phyloP scores from a whole-genome alignment of 768 basidiomycete species.

The Panaeolus papilionaceus region DNA sequence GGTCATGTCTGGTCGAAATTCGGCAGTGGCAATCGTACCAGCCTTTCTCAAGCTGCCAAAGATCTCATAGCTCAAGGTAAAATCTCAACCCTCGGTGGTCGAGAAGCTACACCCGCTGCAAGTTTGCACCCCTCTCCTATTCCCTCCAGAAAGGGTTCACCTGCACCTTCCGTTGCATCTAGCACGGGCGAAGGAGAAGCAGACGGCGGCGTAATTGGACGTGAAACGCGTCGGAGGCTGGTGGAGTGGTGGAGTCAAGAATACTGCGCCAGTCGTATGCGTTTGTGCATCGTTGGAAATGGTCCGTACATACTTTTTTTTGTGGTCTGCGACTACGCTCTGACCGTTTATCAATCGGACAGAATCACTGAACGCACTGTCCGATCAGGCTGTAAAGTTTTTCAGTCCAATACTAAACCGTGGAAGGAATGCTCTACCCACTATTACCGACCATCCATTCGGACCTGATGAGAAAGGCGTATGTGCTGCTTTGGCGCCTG shows the following conservation, averaged over 20 bases:
- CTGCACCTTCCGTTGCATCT: constrained; percentile 62
- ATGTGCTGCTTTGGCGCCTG: constrained; percentile 35
- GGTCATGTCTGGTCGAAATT: constrained; percentile 93
- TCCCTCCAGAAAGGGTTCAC: constrained; percentile 64
- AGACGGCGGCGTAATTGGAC: constrained; percentile 79
- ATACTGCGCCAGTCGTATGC: constrained; percentile 86
- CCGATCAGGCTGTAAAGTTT: constrained; percentile 61
- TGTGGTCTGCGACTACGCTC: background rate
- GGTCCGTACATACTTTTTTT: constrained; percentile 47
- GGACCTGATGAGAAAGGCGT: constrained; percentile 76
- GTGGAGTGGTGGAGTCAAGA: constrained; percentile 87
- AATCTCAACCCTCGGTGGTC: constrained; percentile 34
- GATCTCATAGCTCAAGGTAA: constrained; percentile 58
- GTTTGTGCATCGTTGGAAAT: constrained; percentile 79
- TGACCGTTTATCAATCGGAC: constrained; percentile 17
- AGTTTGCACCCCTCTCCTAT: constrained; percentile 49
- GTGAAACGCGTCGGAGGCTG: constrained; percentile 78
- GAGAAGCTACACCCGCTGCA: constrained; percentile 23
- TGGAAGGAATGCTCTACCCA: constrained; percentile 61
- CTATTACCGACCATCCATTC: constrained; percentile 76
- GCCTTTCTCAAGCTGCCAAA: constrained; percentile 67
- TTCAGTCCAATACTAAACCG: constrained; percentile 80
- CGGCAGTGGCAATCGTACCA: constrained; percentile 85
- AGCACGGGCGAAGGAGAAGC: constrained; percentile 64
- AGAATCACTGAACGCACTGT: constrained; percentile 82